A percentile compares a stretch with the other conserved stretches of the same genome.
phyloP scores from a whole-genome alignment of 2,329 filamentous ascomycete species.

The Verticillium tricorpus region DNA sequence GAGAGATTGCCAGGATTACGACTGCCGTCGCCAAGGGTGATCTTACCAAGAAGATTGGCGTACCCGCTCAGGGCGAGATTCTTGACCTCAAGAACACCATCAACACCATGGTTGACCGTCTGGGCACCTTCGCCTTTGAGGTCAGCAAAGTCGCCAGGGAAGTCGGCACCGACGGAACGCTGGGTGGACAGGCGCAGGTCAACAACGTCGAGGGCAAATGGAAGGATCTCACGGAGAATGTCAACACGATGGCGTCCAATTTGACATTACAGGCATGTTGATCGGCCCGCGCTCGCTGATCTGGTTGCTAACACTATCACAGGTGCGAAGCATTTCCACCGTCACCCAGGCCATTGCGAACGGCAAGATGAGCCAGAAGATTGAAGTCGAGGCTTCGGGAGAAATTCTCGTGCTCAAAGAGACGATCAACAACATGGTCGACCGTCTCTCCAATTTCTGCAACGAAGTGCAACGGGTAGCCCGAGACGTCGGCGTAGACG shows the following conservation, averaged over 20 bases:
- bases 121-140: constrained; percentile 93
- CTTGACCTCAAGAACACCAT: constrained; percentile 94
- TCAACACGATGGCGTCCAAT: constrained; percentile 72
- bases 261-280: constrained; percentile 56
- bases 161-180: constrained; percentile 91
- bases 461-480: constrained; percentile 94
- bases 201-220: constrained; percentile 96
- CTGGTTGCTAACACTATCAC: constrained; percentile 14
- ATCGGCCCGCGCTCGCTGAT: background rate
- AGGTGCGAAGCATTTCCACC: constrained; percentile 87
- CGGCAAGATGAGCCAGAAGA: constrained; percentile 93
- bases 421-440: constrained; percentile 99
- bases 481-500: constrained; percentile 93
- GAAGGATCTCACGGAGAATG: constrained; percentile 92
- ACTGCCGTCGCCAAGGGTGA: constrained; percentile 93
- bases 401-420: constrained; percentile 92
- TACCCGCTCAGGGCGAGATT: constrained; percentile 92
- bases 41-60: constrained; percentile 91
- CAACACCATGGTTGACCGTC: constrained; percentile 97
- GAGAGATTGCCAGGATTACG: constrained; percentile 95
- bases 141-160: constrained; percentile 94
- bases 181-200: constrained; percentile 89
- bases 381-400: constrained; percentile 90
- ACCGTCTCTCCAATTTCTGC: constrained; percentile 89
- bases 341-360: constrained; percentile 94